Conservation (phyloP, 164 flowering plant genomes). For the Aristolochia contorta region DNA sequence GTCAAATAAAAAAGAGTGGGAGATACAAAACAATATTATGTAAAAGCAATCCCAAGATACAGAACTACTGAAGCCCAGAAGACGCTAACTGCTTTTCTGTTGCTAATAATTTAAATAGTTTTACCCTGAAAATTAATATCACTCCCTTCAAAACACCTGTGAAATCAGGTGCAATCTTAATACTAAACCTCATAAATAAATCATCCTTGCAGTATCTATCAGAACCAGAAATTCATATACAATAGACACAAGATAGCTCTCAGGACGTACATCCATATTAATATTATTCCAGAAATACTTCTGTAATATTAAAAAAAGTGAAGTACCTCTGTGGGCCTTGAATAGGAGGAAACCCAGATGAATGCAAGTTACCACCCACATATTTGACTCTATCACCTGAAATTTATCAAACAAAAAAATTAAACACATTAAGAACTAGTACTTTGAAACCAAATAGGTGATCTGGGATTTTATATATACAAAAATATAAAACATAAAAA, state of each 20-base stretch:
- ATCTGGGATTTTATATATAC: too few species aligned
- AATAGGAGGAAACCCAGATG: conserved; percentile 29
- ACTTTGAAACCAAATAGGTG: too few species aligned
- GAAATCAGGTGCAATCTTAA: too few species aligned
- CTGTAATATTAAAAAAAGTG: background rate
- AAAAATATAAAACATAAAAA: too few species aligned
- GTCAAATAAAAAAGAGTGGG: background rate
- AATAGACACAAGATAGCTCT: background rate
- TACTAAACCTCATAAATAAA: too few species aligned
- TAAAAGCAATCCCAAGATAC: background rate
- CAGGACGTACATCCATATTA: background rate
- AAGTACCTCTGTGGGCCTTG: conserved; percentile 41
- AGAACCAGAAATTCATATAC: too few species aligned
- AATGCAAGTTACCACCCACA: conserved; percentile 34
- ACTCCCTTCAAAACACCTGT: background rate
- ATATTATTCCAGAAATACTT: background rate
- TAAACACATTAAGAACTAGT: too few species aligned
- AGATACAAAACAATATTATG: background rate
- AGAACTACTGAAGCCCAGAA: background rate
- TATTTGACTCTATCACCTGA: conserved; percentile 86
- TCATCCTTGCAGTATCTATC: too few species aligned
- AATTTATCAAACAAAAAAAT: background rate
- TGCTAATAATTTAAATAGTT: background rate
- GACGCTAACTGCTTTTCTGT: background rate
- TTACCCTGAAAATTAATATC: background rate